These are phyloP conservation scores for Tetrapyrgos nigripes DNA, from an alignment of 1,284 basidiomycete genomes.

Conservation along the genomic window DNA sequence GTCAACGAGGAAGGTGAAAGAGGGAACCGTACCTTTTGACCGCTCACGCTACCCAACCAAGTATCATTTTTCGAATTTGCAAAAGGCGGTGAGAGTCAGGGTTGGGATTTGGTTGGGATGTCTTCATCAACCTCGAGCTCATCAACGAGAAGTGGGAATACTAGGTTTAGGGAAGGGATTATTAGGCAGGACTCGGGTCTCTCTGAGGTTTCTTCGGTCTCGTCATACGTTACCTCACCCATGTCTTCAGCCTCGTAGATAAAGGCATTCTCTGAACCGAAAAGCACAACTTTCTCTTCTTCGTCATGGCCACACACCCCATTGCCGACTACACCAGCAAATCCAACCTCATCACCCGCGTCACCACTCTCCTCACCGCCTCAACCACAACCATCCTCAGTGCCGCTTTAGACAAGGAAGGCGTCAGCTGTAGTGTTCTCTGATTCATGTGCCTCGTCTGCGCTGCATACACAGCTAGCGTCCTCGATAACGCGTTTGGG, in stretches of 20 bases:
- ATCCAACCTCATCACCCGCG: constrained; percentile 81
- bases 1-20: constrained; percentile 6
- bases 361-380: constrained; percentile 80
- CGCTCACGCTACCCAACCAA: constrained; percentile 48
- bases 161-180: too few species aligned
- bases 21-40: constrained; percentile 41
- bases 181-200: too few species aligned
- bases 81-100: constrained; percentile 35
- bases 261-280: constrained; percentile 97
- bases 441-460: constrained; percentile 88
- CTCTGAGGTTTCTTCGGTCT: too few species aligned
- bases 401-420: constrained; percentile 76
- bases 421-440: constrained; percentile 78
- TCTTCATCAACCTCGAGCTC: background rate
- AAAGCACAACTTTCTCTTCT: constrained; percentile 96
- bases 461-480: constrained; percentile 90
- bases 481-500: constrained; percentile 93
- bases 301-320: constrained; percentile 98
- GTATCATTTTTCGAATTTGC: constrained; percentile 53
- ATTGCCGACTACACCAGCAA: constrained; percentile 92
- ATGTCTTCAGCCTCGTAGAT: constrained; percentile 94
- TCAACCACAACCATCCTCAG: constrained; percentile 84
- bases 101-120: too few species aligned
- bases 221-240: too few species aligned
- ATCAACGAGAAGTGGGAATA: too few species aligned